These are phyloP conservation scores for Phlebiopsis gigantea DNA, from an alignment of 768 basidiomycete species.

Conservation along the genomic window DNA sequence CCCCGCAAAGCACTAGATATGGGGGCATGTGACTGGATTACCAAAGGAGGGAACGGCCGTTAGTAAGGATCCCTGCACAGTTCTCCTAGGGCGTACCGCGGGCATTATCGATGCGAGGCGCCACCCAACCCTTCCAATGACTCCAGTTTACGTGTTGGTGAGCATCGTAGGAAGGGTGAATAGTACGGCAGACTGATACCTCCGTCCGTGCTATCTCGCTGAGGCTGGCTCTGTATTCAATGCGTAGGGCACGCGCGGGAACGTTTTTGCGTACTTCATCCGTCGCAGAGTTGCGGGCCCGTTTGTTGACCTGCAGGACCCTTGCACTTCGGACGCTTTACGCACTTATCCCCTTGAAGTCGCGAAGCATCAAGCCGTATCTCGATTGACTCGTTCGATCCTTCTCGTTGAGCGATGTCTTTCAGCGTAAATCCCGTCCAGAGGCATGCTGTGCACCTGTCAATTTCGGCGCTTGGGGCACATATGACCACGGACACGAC, in stretches of 20 bases:
- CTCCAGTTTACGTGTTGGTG: background rate
- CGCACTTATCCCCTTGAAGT: background rate
- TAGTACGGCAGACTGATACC: background rate
- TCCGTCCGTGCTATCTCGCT: background rate
- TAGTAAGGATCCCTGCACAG: background rate
- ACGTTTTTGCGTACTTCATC: background rate
- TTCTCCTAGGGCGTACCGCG: background rate
- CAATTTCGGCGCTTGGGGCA: background rate
- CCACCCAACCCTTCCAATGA: background rate
- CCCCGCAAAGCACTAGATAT: too few species aligned
- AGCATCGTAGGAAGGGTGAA: background rate
- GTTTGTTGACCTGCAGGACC: too few species aligned
- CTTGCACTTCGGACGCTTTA: background rate
- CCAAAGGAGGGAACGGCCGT: background rate
- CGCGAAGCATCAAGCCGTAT: background rate
- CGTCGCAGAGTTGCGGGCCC: too few species aligned
- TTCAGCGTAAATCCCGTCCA: background rate
- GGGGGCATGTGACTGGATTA: background rate
- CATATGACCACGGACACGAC: background rate
- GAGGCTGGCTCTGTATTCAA: background rate
- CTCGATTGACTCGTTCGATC: conserved; percentile 1
- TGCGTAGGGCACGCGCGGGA: background rate
- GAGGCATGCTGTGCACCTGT: background rate
- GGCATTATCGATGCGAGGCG: background rate
- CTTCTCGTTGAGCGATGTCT: background rate